These are phyloP conservation scores for Neurospora tetraspora DNA, from an alignment of 495 filamentous ascomycete genomes.

Conservation along the genomic window DNA sequence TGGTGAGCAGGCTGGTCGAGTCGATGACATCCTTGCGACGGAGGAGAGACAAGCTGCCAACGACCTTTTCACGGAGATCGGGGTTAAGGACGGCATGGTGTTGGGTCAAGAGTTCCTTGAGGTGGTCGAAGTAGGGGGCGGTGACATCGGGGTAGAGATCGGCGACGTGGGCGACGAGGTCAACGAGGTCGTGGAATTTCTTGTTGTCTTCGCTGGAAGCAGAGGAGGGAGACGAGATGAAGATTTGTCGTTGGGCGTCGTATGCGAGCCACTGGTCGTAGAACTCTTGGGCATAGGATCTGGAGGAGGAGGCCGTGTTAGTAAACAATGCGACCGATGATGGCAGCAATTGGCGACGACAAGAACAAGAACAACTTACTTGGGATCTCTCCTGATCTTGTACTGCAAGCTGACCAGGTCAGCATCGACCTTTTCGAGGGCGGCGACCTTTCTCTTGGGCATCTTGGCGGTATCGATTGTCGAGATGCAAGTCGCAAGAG, in stretches of 20 bases:
- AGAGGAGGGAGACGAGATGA: constrained; percentile 69
- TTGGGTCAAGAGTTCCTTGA: constrained; percentile 65
- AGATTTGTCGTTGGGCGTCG: constrained; percentile 81
- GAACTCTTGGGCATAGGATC: constrained; percentile 80
- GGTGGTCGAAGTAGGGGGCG: constrained; percentile 64
- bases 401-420: constrained; percentile 83
- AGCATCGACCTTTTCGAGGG: constrained; percentile 90
- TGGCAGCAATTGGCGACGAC: not conserved
- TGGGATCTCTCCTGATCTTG: constrained; percentile 77
- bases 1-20: constrained; percentile 70
- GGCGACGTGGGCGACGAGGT: constrained; percentile 84
- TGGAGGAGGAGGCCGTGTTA: constrained; percentile 16
- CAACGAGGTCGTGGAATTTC: constrained; percentile 66
- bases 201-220: constrained; percentile 66
- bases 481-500: not conserved
- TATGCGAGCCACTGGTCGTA: constrained; percentile 84
- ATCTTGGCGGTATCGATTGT: constrained; percentile 34
- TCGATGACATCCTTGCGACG: constrained; percentile 87
- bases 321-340: not conserved
- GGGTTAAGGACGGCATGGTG: constrained; percentile 73
- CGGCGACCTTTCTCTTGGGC: constrained; percentile 79
- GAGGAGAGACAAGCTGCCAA: constrained; percentile 78
- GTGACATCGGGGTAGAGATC: constrained; percentile 83
- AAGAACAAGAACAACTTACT: constrained; percentile 32
- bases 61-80: constrained; percentile 87